Percentiles rank a stretch among this genome's conserved stretches.
These are phyloP conservation scores for Cercospora berteroae DNA, from an alignment of 2,329 filamentous ascomycete genomes.

Conservation along the genomic window DNA sequence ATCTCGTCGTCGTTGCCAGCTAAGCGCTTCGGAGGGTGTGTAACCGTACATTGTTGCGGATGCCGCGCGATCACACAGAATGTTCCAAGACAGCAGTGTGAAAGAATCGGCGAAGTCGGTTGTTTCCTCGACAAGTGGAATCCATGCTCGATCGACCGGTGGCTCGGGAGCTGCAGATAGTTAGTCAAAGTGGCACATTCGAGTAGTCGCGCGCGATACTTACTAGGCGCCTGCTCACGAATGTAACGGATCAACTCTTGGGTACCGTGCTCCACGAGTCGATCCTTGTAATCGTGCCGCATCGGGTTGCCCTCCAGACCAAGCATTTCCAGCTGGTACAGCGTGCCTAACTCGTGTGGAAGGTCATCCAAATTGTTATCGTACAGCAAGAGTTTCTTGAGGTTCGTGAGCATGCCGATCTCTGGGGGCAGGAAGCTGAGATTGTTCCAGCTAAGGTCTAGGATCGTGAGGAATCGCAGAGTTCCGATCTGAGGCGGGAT, in stretches of 20 bases:
- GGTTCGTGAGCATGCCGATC: conserved; percentile 92
- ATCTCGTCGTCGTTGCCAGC: conserved; percentile 83
- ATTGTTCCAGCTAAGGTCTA: conserved; percentile 88
- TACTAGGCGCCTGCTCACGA: conserved; percentile 81
- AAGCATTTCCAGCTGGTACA: conserved; percentile 83
- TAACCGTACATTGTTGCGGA: conserved; percentile 85
- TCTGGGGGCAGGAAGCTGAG: conserved; percentile 79
- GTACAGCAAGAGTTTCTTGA: conserved; percentile 82
- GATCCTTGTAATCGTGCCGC: conserved; percentile 68
- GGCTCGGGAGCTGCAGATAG: conserved; percentile 65
- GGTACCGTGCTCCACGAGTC: conserved; percentile 83
- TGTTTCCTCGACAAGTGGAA: conserved; percentile 64
- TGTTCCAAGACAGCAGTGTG: conserved; percentile 91
- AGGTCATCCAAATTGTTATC: conserved; percentile 83
- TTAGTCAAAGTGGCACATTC: not conserved
- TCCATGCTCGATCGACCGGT: conserved; percentile 71
- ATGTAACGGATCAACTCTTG: conserved; percentile 78
- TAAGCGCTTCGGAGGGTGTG: conserved; percentile 74
- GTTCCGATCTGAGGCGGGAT: conserved; percentile 80
- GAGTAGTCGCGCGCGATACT: conserved; percentile 37
- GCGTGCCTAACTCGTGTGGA: conserved; percentile 81
- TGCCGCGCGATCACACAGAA: conserved; percentile 89
- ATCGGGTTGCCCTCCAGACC: conserved; percentile 91
- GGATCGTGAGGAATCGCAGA: conserved; percentile 73
- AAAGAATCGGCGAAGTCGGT: conserved; percentile 61